These are phyloP conservation scores for Camptophora hylomeconis DNA, from an alignment of 2,329 filamentous ascomycete species.

Conservation along the genomic window DNA sequence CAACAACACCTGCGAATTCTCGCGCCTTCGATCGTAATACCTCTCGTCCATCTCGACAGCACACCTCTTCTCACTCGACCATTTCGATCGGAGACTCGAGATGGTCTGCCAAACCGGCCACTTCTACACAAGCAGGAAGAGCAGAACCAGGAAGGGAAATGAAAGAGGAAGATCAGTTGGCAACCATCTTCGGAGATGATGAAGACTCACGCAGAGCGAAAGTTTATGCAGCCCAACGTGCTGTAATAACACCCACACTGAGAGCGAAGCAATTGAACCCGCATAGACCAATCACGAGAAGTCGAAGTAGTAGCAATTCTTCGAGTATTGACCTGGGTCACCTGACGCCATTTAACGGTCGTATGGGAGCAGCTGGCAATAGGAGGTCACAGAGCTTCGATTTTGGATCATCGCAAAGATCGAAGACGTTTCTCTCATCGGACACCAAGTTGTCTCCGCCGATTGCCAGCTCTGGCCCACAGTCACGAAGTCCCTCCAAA, in stretches of 20 bases:
- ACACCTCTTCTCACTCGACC: slow-evolving; percentile 49
- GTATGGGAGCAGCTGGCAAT: slow-evolving; percentile 17
- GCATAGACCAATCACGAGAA: slow-evolving; percentile 33
- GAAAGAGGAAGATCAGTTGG: slow-evolving; percentile 41
- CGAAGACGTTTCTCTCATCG: slow-evolving; percentile 20
- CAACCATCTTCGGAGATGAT: slow-evolving; percentile 42
- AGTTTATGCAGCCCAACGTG: slow-evolving; percentile 22
- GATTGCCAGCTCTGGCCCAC: slow-evolving; percentile 67
- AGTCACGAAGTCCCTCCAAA: slow-evolving; percentile 29
- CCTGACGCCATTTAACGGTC: slow-evolving; percentile 11
- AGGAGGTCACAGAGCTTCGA: slow-evolving; percentile 34
- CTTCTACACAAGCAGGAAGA: too few relatives aligned
- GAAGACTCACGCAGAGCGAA: slow-evolving; percentile 26
- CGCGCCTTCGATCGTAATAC: slow-evolving; percentile 14
- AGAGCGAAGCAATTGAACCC: slow-evolving; percentile 39
- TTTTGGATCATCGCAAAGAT: slow-evolving; percentile 25
- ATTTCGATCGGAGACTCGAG: too few relatives aligned
- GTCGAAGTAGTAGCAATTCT: slow-evolving; percentile 62
- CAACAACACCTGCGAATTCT: slow-evolving; percentile 22
- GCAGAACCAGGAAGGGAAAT: too few relatives aligned
- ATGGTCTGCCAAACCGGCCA: too few relatives aligned
- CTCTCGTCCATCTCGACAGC: slow-evolving; percentile 37
- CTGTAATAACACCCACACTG: slow-evolving; percentile 18
- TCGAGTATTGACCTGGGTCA: slow-evolving; percentile 64
- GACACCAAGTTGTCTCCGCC: slow-evolving; percentile 82